Base-by-base conservation (phyloP, 805 yeast genomes). In the Yamadazyma tumulicola region DNA sequence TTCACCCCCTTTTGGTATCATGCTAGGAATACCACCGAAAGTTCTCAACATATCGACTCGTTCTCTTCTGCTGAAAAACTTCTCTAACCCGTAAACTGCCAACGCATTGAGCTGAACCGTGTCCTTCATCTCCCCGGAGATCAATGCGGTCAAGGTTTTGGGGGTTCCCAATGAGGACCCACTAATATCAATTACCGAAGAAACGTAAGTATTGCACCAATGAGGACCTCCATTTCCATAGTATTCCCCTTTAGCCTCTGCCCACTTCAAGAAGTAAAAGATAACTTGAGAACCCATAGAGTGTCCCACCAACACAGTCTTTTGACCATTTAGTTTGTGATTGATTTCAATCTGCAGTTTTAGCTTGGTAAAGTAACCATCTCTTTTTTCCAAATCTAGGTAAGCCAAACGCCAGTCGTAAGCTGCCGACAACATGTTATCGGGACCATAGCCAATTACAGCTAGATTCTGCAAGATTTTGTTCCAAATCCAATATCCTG, bases 401-500 rank as follows among this genome's bases (percentile, higher is more conserved):
- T 86, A 93, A 0, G 95, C 82, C 46, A 93, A 71, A 53, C 98
- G 75, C 98, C 98, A 93, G 57, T 93, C 98, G 57, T 93, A 93
- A 1, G 96, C 74, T 1, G 97, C 98, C 35, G 89, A 81, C 19
- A 73, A 54, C 97, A 93, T 88, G 49, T 75, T 85, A 47, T 86
- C 82, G 2, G 96, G 91, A 31, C 86, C 95, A 59, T 93, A 93
- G 0, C 97, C 96, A 41, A 93, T 76, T 1, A 86, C 97, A 3
- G 96, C 95, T 45, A 93, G 65, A 51, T 93, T 93, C 58, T 91
- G 96, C n/a, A 93, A 68, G 34, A 93, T 77, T 55, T 93, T 93
- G 55, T 86, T 87, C 98, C 98, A 93, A 50, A 93, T 86, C 98
- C 98, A 93, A 58, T 93, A 93, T 0, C 98, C 98, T 3, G 97